A percentile compares a stretch with the other conserved stretches of the same genome.
Conservation (phyloP, 1,284 basidiomycete genomes). For the Fomitiporia mediterranea region DNA sequence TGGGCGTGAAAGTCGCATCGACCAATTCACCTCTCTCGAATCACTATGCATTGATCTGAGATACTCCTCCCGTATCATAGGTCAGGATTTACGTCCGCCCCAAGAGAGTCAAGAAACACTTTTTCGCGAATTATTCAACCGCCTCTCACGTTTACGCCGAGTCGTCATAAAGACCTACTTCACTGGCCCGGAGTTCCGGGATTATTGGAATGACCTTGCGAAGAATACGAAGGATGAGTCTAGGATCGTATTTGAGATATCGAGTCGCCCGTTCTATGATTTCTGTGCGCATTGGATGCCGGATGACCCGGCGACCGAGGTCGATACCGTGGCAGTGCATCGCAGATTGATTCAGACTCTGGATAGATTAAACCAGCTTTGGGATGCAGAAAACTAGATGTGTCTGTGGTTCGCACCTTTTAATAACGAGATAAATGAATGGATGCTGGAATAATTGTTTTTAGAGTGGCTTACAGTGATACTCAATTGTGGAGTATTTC, state of each 20-base stretch:
- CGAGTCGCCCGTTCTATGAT: neutral
- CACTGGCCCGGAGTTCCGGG: neutral
- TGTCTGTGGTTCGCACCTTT: too few relatives aligned
- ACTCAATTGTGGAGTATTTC: too few relatives aligned
- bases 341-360: too few relatives aligned
- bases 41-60: conserved; percentile 12
- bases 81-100: neutral
- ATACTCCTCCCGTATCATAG: neutral
- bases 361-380: too few relatives aligned
- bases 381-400: too few relatives aligned
- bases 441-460: too few relatives aligned
- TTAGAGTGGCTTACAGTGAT: too few relatives aligned
- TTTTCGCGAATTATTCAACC: neutral
- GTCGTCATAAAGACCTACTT: conserved; percentile 7
- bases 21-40: conserved; percentile 5
- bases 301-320: too few relatives aligned
- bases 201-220: conserved; percentile 2
- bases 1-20: neutral
- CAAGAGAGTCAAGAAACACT: conserved; percentile 3
- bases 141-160: neutral
- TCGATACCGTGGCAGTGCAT: too few relatives aligned
- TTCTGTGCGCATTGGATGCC: too few relatives aligned
- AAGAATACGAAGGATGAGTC: neutral
- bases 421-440: too few relatives aligned
- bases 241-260: neutral